These are phyloP conservation scores for Termitomyces sp. DNA, from an alignment of 768 basidiomycete species.

Conservation along the genomic window DNA sequence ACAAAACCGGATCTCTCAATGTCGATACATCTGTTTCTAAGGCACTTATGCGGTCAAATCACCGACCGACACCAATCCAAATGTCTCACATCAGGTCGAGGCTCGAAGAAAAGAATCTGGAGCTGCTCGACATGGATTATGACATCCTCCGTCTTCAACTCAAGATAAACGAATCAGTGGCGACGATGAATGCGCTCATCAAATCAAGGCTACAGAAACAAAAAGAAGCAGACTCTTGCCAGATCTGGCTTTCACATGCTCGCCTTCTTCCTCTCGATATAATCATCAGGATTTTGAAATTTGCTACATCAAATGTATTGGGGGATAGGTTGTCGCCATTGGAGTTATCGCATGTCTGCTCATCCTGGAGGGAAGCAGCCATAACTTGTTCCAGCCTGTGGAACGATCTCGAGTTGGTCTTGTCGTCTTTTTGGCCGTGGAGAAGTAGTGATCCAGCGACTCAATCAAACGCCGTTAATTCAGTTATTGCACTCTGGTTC, in stretches of 20 bases:
- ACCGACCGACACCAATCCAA: background rate
- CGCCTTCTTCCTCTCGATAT: constrained; percentile 2
- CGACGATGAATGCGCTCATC: background rate
- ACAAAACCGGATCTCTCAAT: background rate
- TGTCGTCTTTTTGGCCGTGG: background rate
- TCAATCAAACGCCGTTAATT: background rate
- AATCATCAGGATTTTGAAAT: background rate
- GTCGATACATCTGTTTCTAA: background rate
- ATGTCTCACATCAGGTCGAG: background rate
- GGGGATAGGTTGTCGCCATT: background rate
- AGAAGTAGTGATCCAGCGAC: background rate
- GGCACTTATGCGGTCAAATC: background rate
- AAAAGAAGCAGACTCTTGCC: background rate
- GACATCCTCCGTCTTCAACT: constrained; percentile 4
- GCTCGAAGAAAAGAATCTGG: background rate
- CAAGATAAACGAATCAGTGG: background rate
- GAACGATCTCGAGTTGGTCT: background rate
- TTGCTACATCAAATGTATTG: background rate
- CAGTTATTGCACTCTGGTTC: background rate
- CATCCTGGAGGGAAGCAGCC: constrained; percentile 1
- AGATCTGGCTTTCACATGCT: background rate
- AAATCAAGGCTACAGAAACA: background rate
- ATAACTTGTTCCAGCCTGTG: background rate
- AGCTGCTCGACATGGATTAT: background rate
- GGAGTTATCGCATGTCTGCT: background rate